These are phyloP conservation scores for Moesziomyces aphidis DNA, from an alignment of 1,284 basidiomycete genomes.

Conservation along the genomic window DNA sequence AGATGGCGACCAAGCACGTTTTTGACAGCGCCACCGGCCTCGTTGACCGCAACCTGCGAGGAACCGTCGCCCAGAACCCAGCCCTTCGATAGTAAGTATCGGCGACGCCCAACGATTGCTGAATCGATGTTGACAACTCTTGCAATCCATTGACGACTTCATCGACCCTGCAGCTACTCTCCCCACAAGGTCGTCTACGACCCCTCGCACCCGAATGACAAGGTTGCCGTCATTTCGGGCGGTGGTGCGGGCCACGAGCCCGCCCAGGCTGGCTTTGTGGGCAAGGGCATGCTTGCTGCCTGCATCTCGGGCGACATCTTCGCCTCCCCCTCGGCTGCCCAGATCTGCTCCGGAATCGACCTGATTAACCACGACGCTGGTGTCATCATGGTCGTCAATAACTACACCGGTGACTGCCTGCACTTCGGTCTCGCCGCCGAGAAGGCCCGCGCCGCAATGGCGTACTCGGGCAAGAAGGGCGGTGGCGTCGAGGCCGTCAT, in stretches of 20 bases:
- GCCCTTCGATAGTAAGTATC: constrained; percentile 60
- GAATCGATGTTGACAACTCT: neutral
- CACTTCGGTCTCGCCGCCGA: constrained; percentile 70
- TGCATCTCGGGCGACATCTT: constrained; percentile 71
- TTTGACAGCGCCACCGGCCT: constrained; percentile 64
- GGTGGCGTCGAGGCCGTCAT: constrained; percentile 71
- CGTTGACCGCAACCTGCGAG: constrained; percentile 63
- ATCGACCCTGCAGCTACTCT: constrained; percentile 37
- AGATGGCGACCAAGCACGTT: constrained; percentile 67
- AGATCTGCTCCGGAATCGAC: constrained; percentile 70
- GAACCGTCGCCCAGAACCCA: constrained; percentile 64
- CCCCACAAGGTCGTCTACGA: constrained; percentile 67
- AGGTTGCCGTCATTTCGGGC: constrained; percentile 70
- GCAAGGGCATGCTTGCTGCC: constrained; percentile 69
- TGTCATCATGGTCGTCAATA: constrained; percentile 68
- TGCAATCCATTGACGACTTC: neutral
- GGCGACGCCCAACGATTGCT: neutral
- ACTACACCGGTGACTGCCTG: constrained; percentile 71
- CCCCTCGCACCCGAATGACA: constrained; percentile 65
- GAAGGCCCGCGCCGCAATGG: constrained; percentile 63
- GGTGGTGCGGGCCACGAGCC: constrained; percentile 71
- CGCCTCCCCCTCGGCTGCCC: constrained; percentile 71
- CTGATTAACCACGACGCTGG: constrained; percentile 70
- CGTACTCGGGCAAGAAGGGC: constrained; percentile 60
- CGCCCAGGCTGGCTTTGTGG: constrained; percentile 68